Evolutionary conservation across 2,329 filamentous ascomycete genomes (phyloP), one percentile per base, ranked within the genome.

Genomic region (Aspergillus ochraceoroseus): DNA sequence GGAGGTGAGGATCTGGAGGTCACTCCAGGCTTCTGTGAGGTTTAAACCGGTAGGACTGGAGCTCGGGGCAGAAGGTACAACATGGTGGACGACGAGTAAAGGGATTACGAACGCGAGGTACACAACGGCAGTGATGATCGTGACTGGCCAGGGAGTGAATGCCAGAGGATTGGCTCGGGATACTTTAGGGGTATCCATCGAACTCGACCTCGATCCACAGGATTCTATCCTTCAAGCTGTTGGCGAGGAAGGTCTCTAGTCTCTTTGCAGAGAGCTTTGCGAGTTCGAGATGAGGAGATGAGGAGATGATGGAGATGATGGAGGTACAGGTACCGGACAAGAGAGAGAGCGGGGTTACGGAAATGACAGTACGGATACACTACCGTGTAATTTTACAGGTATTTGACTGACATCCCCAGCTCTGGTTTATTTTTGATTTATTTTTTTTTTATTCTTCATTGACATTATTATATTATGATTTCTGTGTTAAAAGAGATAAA

Each of bases 11-110:
- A 74, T 70, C 46, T 87, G 79, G 20, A 98, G 72, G 59, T 96
- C 89, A 8, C 73, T 66, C 89, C 89, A 96, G 25, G 90, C 87
- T 65, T 94, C 81, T 2, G 82, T 83, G 38, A 96, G 68, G 56
- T 95, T 87, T 56, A 94, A 69, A 12, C 87, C 88, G 6, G 70
- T 58, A 25, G 76, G 75, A 4, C 67, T 56, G 26, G 74, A 70
- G 25, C 72, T 65, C 0, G 85, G 83, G 34, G 80, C 74, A 13
- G 75, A 59, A 4, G 90, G 85, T 6, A 94, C 83, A 18, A 77
- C 77, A 64, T 87, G 82, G 59, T 94, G 85, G 47, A 88, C 73
- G 53, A 83, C 72, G 41, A 92, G 68, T 38, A 89, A 72, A 43
- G 80, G 81, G 28, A 86, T 77, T 56, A 87, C 69, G 32, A 96